phyloP scores from a whole-genome alignment of 2,329 filamentous ascomycete genomes.

The Nannizzia gypsea region DNA sequence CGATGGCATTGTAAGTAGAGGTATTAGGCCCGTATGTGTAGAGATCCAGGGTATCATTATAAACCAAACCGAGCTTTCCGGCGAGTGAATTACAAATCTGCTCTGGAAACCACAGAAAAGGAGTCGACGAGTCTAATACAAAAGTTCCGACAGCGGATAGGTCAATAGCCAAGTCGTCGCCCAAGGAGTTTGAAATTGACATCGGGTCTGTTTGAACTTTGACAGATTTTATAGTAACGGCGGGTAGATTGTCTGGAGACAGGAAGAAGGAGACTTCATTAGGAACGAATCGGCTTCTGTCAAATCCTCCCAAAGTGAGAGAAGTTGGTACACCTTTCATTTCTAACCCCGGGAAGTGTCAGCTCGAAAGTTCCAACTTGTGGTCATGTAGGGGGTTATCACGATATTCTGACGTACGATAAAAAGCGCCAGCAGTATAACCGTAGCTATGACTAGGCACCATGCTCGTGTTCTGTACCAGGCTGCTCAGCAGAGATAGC shows the following conservation, averaged over 20 bases:
- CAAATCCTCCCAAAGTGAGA: conserved; percentile 24
- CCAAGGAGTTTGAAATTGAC: conserved; percentile 4
- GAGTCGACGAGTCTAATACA: conserved; percentile 31
- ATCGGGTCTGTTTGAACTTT: conserved; percentile 14
- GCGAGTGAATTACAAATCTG: conserved; percentile 28
- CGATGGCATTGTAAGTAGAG: conserved; percentile 16
- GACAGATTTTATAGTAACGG: conserved; percentile 23
- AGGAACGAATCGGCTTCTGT: conserved; percentile 21
- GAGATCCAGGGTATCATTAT: conserved; percentile 24
- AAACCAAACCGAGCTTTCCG: conserved; percentile 25
- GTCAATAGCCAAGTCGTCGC: conserved; percentile 9
- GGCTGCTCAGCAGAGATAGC: conserved; percentile 19
- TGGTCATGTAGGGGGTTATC: neutral
- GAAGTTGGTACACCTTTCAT: conserved; percentile 23
- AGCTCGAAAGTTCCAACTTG: neutral
- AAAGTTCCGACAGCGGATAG: conserved; percentile 17
- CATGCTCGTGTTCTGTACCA: conserved; percentile 19
- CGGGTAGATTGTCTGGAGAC: conserved; percentile 21
- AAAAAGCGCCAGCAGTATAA: conserved; percentile 24
- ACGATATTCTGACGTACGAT: conserved; percentile 18
- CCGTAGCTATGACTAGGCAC: conserved; percentile 24
- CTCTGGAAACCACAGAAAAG: conserved; percentile 31
- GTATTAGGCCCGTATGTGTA: conserved; percentile 25
- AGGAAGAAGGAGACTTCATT: conserved; percentile 22
- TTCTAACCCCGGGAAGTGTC: conserved; percentile 11